A percentile compares a stretch with the other conserved stretches of the same genome.
phyloP scores from a whole-genome alignment of 305 asterid species.

The Solanum chacoense region DNA sequence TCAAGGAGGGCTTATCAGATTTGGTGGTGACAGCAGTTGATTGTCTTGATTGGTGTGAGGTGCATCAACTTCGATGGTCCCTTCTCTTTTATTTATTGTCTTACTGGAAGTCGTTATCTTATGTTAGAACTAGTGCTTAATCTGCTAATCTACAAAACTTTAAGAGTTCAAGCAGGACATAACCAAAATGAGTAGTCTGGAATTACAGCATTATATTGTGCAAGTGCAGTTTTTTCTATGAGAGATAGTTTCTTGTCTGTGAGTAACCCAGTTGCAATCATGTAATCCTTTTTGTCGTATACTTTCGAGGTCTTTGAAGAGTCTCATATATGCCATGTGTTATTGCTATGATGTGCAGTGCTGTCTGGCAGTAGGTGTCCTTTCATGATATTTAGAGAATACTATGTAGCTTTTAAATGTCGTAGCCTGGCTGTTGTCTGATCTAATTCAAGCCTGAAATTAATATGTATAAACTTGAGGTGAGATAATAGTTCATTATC shows the following conservation, averaged over 20 bases:
- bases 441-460: neutral
- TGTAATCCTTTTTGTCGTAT: neutral
- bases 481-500: neutral
- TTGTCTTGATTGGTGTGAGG: conserved; percentile 60
- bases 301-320: neutral
- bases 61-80: conserved; percentile 1
- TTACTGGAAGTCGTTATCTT: neutral
- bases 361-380: neutral
- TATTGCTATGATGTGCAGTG: neutral
- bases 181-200: neutral
- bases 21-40: conserved; percentile 44
- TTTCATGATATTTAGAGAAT: neutral
- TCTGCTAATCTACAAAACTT: neutral
- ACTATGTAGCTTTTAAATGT: neutral
- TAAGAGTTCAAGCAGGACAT: neutral
- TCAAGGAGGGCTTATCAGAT: conserved; percentile 30
- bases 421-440: neutral
- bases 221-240: neutral
- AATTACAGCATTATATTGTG: neutral
- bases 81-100: conserved; percentile 1
- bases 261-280: neutral
- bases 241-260: neutral
- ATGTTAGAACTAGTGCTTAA: neutral
- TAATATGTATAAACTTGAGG: neutral
- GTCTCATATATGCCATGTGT: neutral